Conservation (phyloP, 495 filamentous ascomycete species). For the Lineolata rhizophorae region DNA sequence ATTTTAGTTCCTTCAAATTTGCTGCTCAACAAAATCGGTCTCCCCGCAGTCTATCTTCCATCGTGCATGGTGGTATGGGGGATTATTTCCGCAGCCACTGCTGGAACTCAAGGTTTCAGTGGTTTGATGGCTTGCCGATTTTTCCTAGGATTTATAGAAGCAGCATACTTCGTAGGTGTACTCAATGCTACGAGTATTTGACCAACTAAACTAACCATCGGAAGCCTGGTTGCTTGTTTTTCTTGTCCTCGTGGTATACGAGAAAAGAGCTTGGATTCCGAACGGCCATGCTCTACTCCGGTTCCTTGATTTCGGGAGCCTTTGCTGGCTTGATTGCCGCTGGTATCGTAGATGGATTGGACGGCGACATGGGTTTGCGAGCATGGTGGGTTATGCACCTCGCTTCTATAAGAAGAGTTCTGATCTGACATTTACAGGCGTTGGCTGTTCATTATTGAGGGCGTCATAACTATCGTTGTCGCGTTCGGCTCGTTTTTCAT, state of each 20-base stretch:
- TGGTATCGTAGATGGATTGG: constrained; percentile 17
- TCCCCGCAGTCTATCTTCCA: constrained; percentile 18
- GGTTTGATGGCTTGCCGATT: constrained; percentile 31
- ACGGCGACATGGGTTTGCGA: constrained; percentile 18
- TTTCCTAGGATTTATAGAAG: constrained; percentile 20
- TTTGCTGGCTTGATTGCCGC: constrained; percentile 20
- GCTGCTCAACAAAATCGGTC: constrained; percentile 30
- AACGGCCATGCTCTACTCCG: constrained; percentile 28
- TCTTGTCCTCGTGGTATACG: constrained; percentile 39
- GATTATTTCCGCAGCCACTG: constrained; percentile 26
- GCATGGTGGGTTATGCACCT: constrained; percentile 24
- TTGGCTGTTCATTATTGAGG: constrained; percentile 70
- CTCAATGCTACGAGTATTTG: constrained; percentile 5
- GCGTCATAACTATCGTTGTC: constrained; percentile 31
- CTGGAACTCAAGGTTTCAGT: constrained; percentile 27
- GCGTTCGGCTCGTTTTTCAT: constrained; percentile 33
- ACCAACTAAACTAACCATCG: constrained; percentile 13
- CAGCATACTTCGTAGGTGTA: constrained; percentile 9
- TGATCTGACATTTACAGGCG: constrained; percentile 10
- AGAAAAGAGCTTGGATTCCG: constrained; percentile 32
- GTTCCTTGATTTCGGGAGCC: constrained; percentile 18
- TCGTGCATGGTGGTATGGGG: constrained; percentile 30
- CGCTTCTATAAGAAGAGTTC: too few relatives aligned
- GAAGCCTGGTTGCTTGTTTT: constrained; percentile 26
- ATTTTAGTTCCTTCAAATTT: constrained; percentile 34